Percentiles rank a stretch among this genome's conserved stretches.
These are phyloP conservation scores for Colletotrichum caudatum DNA, from an alignment of 2,329 filamentous ascomycete species.

Conservation along the genomic window DNA sequence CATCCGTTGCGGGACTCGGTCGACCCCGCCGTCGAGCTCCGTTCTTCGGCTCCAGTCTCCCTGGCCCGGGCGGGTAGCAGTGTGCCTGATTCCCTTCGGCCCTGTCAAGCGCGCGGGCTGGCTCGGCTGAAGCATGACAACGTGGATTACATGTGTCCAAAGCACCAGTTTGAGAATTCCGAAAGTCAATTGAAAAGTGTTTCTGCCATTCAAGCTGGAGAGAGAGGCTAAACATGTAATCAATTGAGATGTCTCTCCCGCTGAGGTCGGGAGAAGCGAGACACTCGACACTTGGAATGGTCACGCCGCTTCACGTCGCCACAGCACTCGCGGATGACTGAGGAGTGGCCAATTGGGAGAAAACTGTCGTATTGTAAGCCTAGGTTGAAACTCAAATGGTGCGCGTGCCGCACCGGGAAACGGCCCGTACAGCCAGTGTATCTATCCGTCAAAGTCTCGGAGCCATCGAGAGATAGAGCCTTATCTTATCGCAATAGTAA, in stretches of 20 bases:
- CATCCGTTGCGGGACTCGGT: constrained; percentile 16
- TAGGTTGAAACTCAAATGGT: not conserved
- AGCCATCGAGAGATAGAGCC: constrained; percentile 4
- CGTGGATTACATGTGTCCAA: constrained; percentile 1
- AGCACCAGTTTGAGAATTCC: not conserved
- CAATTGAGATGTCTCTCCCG: not conserved
- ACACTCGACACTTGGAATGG: not conserved
- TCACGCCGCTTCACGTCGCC: too few species aligned
- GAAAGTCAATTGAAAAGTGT: not conserved
- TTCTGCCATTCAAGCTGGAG: not conserved
- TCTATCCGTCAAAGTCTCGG: constrained; percentile 12
- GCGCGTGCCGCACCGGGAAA: not conserved
- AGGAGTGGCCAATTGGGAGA: not conserved
- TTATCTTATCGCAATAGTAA: constrained; percentile 33
- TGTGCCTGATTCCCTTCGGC: constrained; percentile 7
- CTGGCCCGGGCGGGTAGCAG: constrained; percentile 32
- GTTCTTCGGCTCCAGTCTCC: constrained; percentile 35
- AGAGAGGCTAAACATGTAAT: not conserved
- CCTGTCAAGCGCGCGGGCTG: not conserved
- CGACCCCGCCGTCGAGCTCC: constrained; percentile 36
- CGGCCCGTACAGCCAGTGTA: constrained; percentile 8
- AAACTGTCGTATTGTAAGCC: not conserved
- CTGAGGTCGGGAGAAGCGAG: not conserved
- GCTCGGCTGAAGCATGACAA: not conserved
- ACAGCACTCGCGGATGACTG: too few species aligned